Conservation (phyloP, 116 monocot species). For the Posidonia oceanica region DNA sequence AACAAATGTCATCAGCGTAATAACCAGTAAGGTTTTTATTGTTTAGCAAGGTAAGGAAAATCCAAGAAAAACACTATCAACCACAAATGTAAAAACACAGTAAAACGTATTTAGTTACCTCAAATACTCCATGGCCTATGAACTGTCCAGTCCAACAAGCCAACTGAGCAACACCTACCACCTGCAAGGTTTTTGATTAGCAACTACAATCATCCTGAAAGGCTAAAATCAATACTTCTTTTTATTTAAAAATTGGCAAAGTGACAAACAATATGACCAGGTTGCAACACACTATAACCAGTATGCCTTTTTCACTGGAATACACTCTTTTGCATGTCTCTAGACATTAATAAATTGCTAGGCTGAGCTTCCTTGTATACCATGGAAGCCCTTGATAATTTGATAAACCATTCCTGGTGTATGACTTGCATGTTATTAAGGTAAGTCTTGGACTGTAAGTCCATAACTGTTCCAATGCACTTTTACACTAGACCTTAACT, state of each 20-base stretch:
- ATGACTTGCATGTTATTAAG: too few species aligned
- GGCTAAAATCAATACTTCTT: not conserved
- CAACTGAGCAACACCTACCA: conserved; percentile 51
- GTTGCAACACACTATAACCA: too few species aligned
- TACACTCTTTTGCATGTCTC: too few species aligned
- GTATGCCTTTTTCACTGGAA: too few species aligned
- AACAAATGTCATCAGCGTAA: not conserved
- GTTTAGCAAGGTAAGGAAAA: not conserved
- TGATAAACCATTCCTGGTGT: too few species aligned
- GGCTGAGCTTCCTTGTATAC: too few species aligned
- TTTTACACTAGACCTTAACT: too few species aligned
- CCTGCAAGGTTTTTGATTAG: conserved; percentile 22
- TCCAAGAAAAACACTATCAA: not conserved
- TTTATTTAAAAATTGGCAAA: not conserved
- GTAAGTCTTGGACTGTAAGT: too few species aligned
- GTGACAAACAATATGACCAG: too few species aligned
- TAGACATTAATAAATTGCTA: too few species aligned
- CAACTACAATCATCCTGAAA: not conserved
- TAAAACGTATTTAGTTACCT: conserved; percentile 32
- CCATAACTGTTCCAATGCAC: too few species aligned
- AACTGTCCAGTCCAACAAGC: conserved; percentile 63
- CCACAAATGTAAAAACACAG: not conserved
- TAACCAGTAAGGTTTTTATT: not conserved
- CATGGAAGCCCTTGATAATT: too few species aligned
- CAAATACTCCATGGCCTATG: conserved; percentile 84